Base-by-base conservation (phyloP, 805 yeast species). In the Cephaloascus albidus region DNA sequence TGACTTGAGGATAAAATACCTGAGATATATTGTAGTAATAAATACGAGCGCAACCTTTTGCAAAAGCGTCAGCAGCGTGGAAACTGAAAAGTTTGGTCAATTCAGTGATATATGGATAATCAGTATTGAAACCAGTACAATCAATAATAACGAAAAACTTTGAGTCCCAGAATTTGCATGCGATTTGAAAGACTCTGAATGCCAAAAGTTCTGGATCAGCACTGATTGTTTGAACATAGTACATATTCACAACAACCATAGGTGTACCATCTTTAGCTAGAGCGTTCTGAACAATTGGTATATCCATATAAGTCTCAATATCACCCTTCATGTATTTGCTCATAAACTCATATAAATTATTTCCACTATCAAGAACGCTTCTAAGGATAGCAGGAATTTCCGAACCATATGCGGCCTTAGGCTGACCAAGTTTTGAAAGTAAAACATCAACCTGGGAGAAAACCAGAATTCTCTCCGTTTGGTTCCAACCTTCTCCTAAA, bases 221-320 rank as follows among this genome's bases (percentile, higher is more conserved):
- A 3, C 61, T 54, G 19, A 18, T 17, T 10, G 8, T 10, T 17
- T 16, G 44, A 31, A 74, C 61, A 16, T 68, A 56, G 5, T 53
- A 50, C 45, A 69, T 65, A 34, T 75, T 72, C 19, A 82, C 48
- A 3, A 81, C 76, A 20, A 84, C 61, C 17, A 79, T 68, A 1
- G 93, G 94, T 0, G 76, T 58, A 12, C 95, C 95, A 51, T 85
- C 94, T 31, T 72, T 65, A 30, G 82, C 76, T 14, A 82, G 74
- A 1, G 84, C 76, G 45, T 77, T 86, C 38, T 74, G 77, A 10
- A 84, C 68, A 30, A 80, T 61, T 0, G 68, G 62, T 12, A 58
- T 48, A 14, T 73, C 74, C 18, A 62, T 50, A 4, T 68, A 54
- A n/a, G 53, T 45, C 3, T 71, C 73, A 10, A 70, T 57, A 43